Evolutionary conservation across 2,329 filamentous ascomycete species (phyloP), one percentile per base, ranked within the genome.

Genomic region (Botrytis tulipae): DNA sequence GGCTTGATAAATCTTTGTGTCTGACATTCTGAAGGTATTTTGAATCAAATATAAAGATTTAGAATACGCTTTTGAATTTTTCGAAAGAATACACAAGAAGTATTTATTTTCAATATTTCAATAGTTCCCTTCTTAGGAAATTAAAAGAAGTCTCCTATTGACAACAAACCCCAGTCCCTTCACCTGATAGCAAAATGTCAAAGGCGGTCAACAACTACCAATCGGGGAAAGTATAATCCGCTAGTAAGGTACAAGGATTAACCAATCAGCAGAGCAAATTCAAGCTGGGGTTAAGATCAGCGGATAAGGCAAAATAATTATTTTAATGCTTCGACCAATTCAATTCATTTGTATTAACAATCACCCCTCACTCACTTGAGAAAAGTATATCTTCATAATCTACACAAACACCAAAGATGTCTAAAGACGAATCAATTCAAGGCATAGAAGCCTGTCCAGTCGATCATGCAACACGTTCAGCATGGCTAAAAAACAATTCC

Each of bases 391-490:
- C 48, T 16, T 54, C 48, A 54, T 60, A n/a, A 32, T 57, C 51
- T 32, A 66, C 46, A 32, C 32, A 25, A 70, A 37, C 61, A 51
- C 59, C 60, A 76, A 54, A 57, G 14, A 81, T 81, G 79, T 72
- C 79, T 22, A 80, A 81, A 75, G 75, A 78, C n/a, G 72, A 75
- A 54, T 76, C 77, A 70, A 46, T 77, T 65, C 77, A 79, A 70
- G 78, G 82, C 32, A 62, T 42, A 71, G 82, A 84, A 76, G 86
- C 86, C 73, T 98, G 96, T 80, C 96, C 96, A 8, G 94, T 98
- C 80, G 95, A 98, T 84, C 92, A 95, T 84, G 93, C 93, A 80
- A 92, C 94, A 70, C 92, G 96, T 79, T 92, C 94, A 79, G 90
- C 92, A 79, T 99, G 95, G 95, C 88, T 98, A 54, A 86, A 81